phyloP scores from a whole-genome alignment of 345 rosid genomes.

The Aquilaria malaccensis region DNA sequence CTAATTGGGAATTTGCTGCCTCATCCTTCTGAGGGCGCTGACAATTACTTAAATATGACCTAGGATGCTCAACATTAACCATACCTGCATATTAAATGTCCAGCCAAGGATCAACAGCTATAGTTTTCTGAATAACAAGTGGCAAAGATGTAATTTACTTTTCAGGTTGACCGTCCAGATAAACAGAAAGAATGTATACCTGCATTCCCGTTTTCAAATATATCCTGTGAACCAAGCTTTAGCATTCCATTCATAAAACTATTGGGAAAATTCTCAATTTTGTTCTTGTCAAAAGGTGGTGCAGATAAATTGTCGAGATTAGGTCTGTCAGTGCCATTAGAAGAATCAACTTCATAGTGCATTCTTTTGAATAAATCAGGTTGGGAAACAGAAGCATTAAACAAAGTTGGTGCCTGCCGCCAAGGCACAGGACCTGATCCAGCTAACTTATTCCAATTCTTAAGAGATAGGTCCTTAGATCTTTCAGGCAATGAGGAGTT shows the following conservation, averaged over 20 bases:
- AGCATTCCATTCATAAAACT: constrained; percentile 49
- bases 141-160: neutral
- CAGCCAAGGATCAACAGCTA: constrained; percentile 9
- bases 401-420: constrained; percentile 66
- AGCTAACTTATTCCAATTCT: constrained; percentile 60
- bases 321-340: constrained; percentile 39
- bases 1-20: constrained; percentile 38
- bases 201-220: constrained; percentile 51
- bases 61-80: constrained; percentile 36
- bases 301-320: constrained; percentile 33
- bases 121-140: too few relatives aligned
- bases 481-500: constrained; percentile 46
- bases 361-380: constrained; percentile 43
- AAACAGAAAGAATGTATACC: constrained; percentile 31
- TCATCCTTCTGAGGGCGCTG: constrained; percentile 52
- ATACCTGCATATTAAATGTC: constrained; percentile 38
- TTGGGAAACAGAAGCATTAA: constrained; percentile 52
- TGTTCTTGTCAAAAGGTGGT: constrained; percentile 44
- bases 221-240: constrained; percentile 34
- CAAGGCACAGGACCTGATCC: constrained; percentile 72
- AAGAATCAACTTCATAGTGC: constrained; percentile 40
- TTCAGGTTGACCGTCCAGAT: neutral
- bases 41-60: constrained; percentile 33
- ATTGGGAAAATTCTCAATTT: constrained; percentile 50
- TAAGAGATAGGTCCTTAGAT: constrained; percentile 41